These are phyloP conservation scores for Aspergillus puulaauensis DNA, from an alignment of 2,329 filamentous ascomycete species.

Conservation along the genomic window DNA sequence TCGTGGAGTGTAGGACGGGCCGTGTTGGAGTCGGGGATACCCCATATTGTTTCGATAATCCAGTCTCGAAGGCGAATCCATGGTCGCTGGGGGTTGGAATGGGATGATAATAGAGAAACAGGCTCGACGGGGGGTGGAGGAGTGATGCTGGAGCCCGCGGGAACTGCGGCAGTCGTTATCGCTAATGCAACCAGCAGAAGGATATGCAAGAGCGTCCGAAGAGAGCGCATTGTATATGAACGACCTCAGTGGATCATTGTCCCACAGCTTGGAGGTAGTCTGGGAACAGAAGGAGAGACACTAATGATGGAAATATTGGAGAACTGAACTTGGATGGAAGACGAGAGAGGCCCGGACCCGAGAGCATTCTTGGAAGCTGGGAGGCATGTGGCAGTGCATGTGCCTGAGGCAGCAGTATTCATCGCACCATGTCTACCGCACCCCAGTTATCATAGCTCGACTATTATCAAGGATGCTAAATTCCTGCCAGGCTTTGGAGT, in stretches of 20 bases:
- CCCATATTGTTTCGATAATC: constrained; percentile 46
- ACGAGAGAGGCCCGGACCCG: not conserved
- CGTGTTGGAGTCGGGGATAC: constrained; percentile 28
- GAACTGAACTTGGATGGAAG: not conserved
- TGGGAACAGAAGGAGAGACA: not conserved
- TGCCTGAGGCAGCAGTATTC: constrained; percentile 6
- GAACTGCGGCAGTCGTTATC: constrained; percentile 29
- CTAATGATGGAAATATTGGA: not conserved
- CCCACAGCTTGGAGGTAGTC: not conserved
- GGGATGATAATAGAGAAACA: constrained; percentile 26
- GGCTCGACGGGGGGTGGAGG: constrained; percentile 32
- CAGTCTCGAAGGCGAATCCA: constrained; percentile 44
- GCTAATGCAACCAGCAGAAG: constrained; percentile 19
- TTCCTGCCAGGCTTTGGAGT: not conserved
- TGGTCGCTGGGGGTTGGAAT: constrained; percentile 32
- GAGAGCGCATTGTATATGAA: constrained; percentile 13
- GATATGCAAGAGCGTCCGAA: constrained; percentile 15
- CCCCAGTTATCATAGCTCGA: not conserved
- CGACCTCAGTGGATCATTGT: constrained; percentile 3
- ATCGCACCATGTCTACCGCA: not conserved
- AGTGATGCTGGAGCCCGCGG: constrained; percentile 37
- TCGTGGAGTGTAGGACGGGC: constrained; percentile 20
- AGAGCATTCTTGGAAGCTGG: not conserved
- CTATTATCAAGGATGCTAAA: too few species aligned
- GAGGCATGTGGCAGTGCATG: not conserved